phyloP scores from a whole-genome alignment of 2,329 filamentous ascomycete genomes.

The Lecanosticta acicola region DNA sequence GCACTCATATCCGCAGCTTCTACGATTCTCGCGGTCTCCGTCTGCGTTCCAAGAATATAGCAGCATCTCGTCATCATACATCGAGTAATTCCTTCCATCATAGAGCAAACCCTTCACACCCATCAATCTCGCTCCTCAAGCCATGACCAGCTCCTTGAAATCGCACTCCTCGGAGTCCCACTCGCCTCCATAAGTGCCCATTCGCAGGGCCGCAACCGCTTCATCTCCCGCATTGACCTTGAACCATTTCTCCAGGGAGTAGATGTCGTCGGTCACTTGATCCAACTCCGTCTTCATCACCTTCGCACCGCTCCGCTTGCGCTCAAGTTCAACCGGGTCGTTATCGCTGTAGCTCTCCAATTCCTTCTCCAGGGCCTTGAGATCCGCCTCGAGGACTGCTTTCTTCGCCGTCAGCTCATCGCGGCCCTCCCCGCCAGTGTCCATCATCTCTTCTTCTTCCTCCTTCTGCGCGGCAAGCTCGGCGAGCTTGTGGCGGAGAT shows the following conservation, averaged over 20 bases:
- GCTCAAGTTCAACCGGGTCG: conserved; percentile 43
- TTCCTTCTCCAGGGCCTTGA: conserved; percentile 37
- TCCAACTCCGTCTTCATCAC: conserved; percentile 31
- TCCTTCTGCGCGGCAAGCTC: conserved; percentile 35
- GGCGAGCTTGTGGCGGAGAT: conserved; percentile 39
- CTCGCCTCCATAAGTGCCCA: conserved; percentile 49
- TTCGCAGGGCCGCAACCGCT: conserved; percentile 39
- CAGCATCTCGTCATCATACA: too few species aligned
- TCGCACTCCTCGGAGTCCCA: conserved; percentile 46
- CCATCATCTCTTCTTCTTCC: conserved; percentile 34
- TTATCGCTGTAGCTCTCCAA: conserved; percentile 42
- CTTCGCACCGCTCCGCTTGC: conserved; percentile 33
- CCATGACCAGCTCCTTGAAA: conserved; percentile 6
- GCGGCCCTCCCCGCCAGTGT: conserved; percentile 30
- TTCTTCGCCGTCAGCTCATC: conserved; percentile 36
- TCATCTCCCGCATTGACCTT: conserved; percentile 37
- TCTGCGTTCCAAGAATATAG: too few species aligned
- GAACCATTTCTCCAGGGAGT: conserved; percentile 43
- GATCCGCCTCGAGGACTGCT: conserved; percentile 32
- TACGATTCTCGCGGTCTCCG: too few species aligned
- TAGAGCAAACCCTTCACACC: too few species aligned
- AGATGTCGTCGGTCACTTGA: conserved; percentile 41
- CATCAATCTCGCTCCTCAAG: too few species aligned
- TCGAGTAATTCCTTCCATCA: too few species aligned
- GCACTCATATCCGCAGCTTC: too few species aligned